Evolutionary conservation across 805 yeast species (phyloP).

Genomic region (Myxozyma sirexii): DNA sequence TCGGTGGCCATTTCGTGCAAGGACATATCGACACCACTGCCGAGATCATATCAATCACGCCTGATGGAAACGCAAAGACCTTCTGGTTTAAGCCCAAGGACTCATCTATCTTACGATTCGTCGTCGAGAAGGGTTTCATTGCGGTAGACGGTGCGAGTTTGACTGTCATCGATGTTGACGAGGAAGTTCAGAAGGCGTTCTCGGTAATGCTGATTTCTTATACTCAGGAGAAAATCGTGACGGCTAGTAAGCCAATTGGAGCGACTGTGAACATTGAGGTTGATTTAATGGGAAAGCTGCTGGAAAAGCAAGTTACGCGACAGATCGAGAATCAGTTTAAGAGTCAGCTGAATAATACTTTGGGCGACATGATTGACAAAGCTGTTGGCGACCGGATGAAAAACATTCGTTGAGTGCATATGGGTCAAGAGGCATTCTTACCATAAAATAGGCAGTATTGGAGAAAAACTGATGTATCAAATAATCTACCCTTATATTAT

Average conservation of each 20-base stretch:
- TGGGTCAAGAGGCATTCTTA: no score
- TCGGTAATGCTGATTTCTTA: slow-evolving; percentile 89
- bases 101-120: slow-evolving; percentile 58
- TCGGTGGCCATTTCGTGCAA: slow-evolving; percentile 97
- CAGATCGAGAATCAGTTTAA: slow-evolving; percentile 53
- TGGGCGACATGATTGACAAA: slow-evolving; percentile 54
- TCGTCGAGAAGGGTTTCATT: slow-evolving; percentile 94
- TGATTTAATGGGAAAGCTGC: slow-evolving; percentile 87
- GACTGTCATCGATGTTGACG: slow-evolving; percentile 81
- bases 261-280: slow-evolving; percentile 86
- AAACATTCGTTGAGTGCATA: background rate
- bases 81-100: slow-evolving; percentile 65
- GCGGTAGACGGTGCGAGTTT: slow-evolving; percentile 91
- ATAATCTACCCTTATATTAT: no score
- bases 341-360: slow-evolving; percentile 51
- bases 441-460: no score
- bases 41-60: slow-evolving; percentile 51
- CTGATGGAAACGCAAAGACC: slow-evolving; percentile 75
- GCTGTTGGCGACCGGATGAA: slow-evolving; percentile 51
- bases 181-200: slow-evolving; percentile 51
- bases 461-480: background rate
- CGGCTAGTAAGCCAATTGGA: slow-evolving; percentile 64
- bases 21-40: slow-evolving; percentile 97
- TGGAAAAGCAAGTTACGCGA: slow-evolving; percentile 78
- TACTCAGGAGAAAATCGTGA: slow-evolving; percentile 78